A percentile compares a stretch with the other conserved stretches of the same genome.
These are phyloP conservation scores for Astragalus membranaceus DNA, from an alignment of 306 rosid genomes.

Conservation along the genomic window DNA sequence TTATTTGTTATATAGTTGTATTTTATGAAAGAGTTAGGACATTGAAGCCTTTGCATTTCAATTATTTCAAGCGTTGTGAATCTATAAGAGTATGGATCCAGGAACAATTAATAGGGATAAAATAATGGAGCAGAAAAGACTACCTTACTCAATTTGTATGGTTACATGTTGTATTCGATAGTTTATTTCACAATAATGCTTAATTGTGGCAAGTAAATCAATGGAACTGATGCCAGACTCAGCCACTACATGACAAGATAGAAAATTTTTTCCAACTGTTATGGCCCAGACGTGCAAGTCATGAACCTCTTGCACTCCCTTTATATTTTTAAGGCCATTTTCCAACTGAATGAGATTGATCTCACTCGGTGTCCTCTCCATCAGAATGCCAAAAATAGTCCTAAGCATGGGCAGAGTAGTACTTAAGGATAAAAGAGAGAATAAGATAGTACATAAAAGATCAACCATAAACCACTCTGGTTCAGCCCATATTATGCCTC, in stretches of 20 bases:
- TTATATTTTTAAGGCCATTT: constrained; percentile 49
- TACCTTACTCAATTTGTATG: constrained; percentile 59
- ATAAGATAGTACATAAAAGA: constrained; percentile 65
- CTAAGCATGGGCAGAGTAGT: constrained; percentile 66
- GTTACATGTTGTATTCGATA: constrained; percentile 69
- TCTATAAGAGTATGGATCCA: not conserved
- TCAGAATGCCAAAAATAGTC: constrained; percentile 56
- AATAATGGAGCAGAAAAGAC: not conserved
- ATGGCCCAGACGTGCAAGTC: constrained; percentile 89
- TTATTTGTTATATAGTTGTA: not conserved
- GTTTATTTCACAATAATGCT: constrained; percentile 46
- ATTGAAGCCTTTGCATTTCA: not conserved
- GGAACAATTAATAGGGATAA: not conserved
- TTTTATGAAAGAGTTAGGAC: not conserved
- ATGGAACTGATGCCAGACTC: constrained; percentile 46
- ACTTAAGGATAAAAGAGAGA: constrained; percentile 60
- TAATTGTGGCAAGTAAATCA: constrained; percentile 44
- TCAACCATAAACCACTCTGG: constrained; percentile 75
- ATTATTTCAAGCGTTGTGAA: not conserved
- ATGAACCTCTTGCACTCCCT: constrained; percentile 64
- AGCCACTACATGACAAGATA: constrained; percentile 67
- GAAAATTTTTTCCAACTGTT: constrained; percentile 63
- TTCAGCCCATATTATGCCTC: constrained; percentile 67
- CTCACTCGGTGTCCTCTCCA: constrained; percentile 65
- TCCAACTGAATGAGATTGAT: constrained; percentile 47